Evolutionary conservation across 768 basidiomycete species (phyloP).

Genomic region (Pleurotus cornucopiae): DNA sequence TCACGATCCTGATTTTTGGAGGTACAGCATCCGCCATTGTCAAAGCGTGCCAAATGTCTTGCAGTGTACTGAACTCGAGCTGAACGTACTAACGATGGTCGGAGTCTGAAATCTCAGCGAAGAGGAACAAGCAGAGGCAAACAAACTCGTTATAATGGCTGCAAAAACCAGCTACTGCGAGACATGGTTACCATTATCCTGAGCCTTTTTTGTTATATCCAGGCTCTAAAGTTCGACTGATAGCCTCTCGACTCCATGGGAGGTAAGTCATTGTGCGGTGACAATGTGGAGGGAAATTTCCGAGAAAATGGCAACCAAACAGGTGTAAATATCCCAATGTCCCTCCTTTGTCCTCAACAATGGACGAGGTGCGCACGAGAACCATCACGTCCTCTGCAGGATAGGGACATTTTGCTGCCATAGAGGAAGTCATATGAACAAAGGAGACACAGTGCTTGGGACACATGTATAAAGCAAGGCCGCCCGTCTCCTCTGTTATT

Average conservation of each 20-base stretch:
- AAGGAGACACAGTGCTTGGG: conserved; percentile 3
- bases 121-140: no score
- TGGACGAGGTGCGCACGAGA: neutral
- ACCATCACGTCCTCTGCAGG: neutral
- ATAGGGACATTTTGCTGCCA: neutral
- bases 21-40: conserved; percentile 34
- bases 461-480: conserved; percentile 7
- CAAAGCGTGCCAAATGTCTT: neutral
- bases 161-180: no score
- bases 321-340: neutral
- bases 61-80: no score
- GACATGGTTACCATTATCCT: no score
- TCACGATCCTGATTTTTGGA: conserved; percentile 38
- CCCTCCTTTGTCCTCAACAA: conserved; percentile 3
- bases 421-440: neutral
- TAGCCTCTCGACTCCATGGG: neutral
- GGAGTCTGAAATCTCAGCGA: no score
- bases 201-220: no score
- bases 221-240: no score
- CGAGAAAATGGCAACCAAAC: neutral
- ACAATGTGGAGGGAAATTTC: neutral
- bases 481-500: neutral
- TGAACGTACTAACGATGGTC: no score
- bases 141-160: no score
- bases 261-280: neutral